phyloP scores from a whole-genome alignment of 768 basidiomycete genomes.

The Asterophora parasitica region DNA sequence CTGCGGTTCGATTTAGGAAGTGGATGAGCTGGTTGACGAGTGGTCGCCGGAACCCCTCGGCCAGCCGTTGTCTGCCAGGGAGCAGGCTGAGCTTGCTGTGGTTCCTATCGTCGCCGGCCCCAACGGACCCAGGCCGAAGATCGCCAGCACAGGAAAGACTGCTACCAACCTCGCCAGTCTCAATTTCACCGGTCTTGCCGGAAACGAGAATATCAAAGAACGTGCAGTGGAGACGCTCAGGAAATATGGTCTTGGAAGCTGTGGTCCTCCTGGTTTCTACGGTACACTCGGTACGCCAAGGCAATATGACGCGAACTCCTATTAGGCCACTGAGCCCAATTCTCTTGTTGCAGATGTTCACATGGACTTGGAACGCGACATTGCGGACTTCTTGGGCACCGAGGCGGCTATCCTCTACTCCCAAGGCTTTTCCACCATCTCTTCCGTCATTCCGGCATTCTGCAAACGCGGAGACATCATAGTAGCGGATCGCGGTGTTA shows the following conservation, averaged over 20 bases:
- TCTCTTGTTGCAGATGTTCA: conserved; percentile 68
- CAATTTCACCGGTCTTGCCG: conserved; percentile 89
- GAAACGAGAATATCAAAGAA: conserved; percentile 84
- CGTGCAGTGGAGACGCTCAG: conserved; percentile 78
- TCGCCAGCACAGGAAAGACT: conserved; percentile 65
- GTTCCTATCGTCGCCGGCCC: conserved; percentile 78
- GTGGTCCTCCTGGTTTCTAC: conserved; percentile 96
- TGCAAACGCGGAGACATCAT: conserved; percentile 97
- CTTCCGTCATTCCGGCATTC: conserved; percentile 95
- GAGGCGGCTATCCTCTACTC: conserved; percentile 91
- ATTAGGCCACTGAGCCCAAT: conserved; percentile 8
- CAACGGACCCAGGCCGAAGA: conserved; percentile 78
- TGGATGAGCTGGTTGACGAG: conserved; percentile 94
- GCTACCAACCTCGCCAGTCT: conserved; percentile 83
- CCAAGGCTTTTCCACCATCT: conserved; percentile 87
- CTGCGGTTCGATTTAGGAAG: conserved; percentile 57
- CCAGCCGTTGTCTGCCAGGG: conserved; percentile 51
- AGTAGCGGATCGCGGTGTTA: conserved; percentile 96
- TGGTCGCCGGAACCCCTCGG: conserved; percentile 87
- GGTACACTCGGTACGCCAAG: conserved; percentile 77
- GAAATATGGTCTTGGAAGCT: conserved; percentile 91
- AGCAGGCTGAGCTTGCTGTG: conserved; percentile 64
- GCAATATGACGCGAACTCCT: background rate
- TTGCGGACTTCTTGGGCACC: conserved; percentile 86
- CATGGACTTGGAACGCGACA: conserved; percentile 79